Evolutionary conservation across 1,284 basidiomycete species (phyloP).

Genomic region (Microbotryum violaceum): DNA sequence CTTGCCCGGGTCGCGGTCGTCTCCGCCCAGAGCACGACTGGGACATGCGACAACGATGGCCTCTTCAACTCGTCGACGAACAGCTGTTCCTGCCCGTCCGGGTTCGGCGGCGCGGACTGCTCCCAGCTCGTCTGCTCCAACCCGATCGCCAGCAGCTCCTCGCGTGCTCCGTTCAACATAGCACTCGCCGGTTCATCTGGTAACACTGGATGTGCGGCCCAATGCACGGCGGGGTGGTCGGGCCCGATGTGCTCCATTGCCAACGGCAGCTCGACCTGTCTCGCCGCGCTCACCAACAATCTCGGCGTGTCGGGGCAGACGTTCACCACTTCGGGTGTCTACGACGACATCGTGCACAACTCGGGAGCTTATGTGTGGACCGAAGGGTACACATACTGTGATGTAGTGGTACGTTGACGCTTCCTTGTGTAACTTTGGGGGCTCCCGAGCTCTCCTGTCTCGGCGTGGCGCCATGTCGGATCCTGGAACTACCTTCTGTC

Average conservation of each 20-base stretch:
- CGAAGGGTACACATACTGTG: constrained; percentile 54
- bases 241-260: constrained; percentile 25
- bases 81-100: constrained; percentile 23
- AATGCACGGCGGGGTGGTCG: constrained; percentile 31
- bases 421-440: constrained; percentile 19
- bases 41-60: constrained; percentile 17
- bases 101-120: constrained; percentile 16
- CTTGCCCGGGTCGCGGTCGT: no score
- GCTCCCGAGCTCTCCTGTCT: not conserved
- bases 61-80: constrained; percentile 1
- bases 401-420: constrained; percentile 52
- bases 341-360: constrained; percentile 23
- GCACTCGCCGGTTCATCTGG: constrained; percentile 11
- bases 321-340: not conserved
- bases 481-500: no score
- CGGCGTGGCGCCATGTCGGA: no score
- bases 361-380: constrained; percentile 31
- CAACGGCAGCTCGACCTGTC: constrained; percentile 27
- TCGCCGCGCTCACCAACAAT: constrained; percentile 6
- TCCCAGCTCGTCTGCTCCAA: constrained; percentile 20
- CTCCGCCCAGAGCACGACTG: not conserved
- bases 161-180: constrained; percentile 18
- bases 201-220: constrained; percentile 18
- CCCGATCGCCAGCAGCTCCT: constrained; percentile 14
- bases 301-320: constrained; percentile 3